Evolutionary conservation across 768 basidiomycete species (phyloP).

Genomic region (Xanthoconium stramineum): DNA sequence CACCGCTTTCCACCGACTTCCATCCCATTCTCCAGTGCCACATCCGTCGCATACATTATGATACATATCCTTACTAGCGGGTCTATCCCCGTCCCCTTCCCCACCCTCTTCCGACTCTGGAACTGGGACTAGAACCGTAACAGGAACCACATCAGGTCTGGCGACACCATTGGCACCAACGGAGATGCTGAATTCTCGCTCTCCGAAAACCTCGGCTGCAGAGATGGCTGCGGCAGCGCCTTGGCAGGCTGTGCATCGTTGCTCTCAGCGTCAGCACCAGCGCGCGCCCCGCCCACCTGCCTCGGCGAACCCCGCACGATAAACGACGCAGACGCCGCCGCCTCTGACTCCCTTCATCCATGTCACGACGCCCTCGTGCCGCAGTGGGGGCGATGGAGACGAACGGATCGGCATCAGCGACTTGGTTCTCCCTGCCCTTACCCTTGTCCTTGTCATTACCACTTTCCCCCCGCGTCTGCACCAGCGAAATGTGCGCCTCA

Average conservation of each 20-base stretch:
- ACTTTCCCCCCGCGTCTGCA: not conserved
- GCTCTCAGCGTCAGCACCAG: not conserved
- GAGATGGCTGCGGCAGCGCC: not conserved
- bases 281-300: not conserved
- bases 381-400: not conserved
- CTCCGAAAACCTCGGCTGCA: not conserved
- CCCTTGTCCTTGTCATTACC: not conserved
- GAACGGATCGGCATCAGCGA: not conserved
- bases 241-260: not conserved
- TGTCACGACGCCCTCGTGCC: not conserved
- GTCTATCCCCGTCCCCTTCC: not conserved
- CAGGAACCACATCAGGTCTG: not conserved
- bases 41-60: not conserved
- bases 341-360: constrained; percentile 11
- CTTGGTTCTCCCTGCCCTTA: constrained; percentile 1
- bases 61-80: not conserved
- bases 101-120: not conserved
- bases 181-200: not conserved
- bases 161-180: not conserved
- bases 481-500: constrained; percentile 24
- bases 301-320: constrained; percentile 14
- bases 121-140: not conserved
- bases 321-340: constrained; percentile 17
- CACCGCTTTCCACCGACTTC: not conserved
- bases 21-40: not conserved